These are phyloP conservation scores for Phytophthora pseudosyringae DNA, from an alignment of 352 stramenopile species.

Conservation along the genomic window DNA sequence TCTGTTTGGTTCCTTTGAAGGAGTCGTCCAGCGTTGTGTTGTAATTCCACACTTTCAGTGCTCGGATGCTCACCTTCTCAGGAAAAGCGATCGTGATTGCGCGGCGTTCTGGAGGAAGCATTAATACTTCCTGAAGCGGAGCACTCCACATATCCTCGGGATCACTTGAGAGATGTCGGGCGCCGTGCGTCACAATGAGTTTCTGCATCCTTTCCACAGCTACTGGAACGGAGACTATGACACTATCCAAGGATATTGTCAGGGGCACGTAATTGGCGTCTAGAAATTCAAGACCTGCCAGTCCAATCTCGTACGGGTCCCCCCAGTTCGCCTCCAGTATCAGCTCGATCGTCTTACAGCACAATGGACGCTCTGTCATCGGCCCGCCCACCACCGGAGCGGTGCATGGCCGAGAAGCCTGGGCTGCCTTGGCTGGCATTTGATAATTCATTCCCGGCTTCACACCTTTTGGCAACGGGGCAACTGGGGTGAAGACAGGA, in stretches of 20 bases:
- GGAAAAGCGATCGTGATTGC: conserved; percentile 62
- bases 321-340: conserved; percentile 77
- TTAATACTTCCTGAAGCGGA: conserved; percentile 45
- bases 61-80: conserved; percentile 48
- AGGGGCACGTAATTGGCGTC: conserved; percentile 62
- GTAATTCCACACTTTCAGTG: conserved; percentile 83
- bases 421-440: conserved; percentile 21
- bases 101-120: conserved; percentile 41
- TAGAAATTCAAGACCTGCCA: conserved; percentile 67
- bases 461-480: conserved; percentile 45
- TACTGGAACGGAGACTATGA: conserved; percentile 46
- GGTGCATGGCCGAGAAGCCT: conserved; percentile 55
- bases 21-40: conserved; percentile 80
- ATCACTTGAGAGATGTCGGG: conserved; percentile 55
- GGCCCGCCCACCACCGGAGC: conserved; percentile 60
- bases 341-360: conserved; percentile 55
- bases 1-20: conserved; percentile 75
- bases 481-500: conserved; percentile 38
- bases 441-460: conserved; percentile 47
- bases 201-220: conserved; percentile 39
- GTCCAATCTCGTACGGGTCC: conserved; percentile 69
- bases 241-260: conserved; percentile 29
- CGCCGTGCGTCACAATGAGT: conserved; percentile 48
- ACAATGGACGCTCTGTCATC: conserved; percentile 48
- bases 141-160: conserved; percentile 70